Base-by-base conservation (phyloP, 805 yeast species). In the Vanderwaltozyma verrucispora region DNA sequence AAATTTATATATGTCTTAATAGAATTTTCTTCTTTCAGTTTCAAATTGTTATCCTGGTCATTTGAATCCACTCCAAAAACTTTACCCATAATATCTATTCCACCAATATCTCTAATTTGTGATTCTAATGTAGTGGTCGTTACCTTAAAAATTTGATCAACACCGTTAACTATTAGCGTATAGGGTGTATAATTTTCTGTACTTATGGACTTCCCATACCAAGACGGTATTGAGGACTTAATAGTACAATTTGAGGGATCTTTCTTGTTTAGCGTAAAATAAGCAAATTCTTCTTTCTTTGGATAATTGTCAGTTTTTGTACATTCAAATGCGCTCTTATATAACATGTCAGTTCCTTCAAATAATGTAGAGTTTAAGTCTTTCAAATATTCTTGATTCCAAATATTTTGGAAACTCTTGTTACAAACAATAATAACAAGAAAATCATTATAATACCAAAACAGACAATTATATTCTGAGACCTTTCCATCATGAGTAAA, bases 391-490 rank as follows among this genome's bases (percentile, higher is more conserved):
- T 48, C 47, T 11, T 38, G 36, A 16, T 56, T 57, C 52, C 57
- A 54, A 15, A 59, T 50, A 18, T 44, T 50, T 4, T 41, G 42
- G 33, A 57, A 57, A 7, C 37, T 32, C 2, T 43, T 37, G 21
- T 57, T 48, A 37, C 50, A 47, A 2, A 55, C 46, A n/a, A 57
- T 43, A 0, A 52, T 41, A 1, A 47, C 46, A n/a, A 55, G 37
- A 2, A 49, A 40, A 34, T 53, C 55, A 11, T 54, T 45, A 37
- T 45, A 54, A 30, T 46, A 54, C 63, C 63, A 59, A 33, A 55
- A 54, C 17, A 59, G 25, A 21, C 26, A 23, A 26, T 40, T 13
- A 37, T 16, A 33, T 3, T 15, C 28, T 15, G 33, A 10, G 9
- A 10, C 7, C 18, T 25, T n/a, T 17, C 24, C 34, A 27, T 43